These are phyloP conservation scores for Massariosphaeria phaeospora DNA, from an alignment of 495 filamentous ascomycete species.

Conservation along the genomic window DNA sequence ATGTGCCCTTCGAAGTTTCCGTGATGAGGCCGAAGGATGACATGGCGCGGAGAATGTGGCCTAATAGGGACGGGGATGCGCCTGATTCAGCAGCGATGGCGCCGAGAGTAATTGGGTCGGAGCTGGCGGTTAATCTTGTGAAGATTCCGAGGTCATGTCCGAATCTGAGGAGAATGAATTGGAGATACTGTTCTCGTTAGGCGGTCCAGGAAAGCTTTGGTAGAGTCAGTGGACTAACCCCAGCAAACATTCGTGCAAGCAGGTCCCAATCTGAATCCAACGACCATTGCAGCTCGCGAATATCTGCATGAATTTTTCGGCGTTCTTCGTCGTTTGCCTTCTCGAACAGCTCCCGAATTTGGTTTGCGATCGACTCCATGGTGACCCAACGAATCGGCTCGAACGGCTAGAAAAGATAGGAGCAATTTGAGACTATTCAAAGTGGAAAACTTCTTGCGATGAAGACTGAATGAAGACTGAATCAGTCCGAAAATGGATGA, in stretches of 20 bases:
- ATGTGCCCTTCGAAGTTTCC: neutral
- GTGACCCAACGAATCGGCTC: neutral
- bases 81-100: neutral
- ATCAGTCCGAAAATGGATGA: neutral
- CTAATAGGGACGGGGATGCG: slow-evolving; percentile 2
- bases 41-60: slow-evolving; percentile 11
- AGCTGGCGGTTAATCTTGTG: neutral
- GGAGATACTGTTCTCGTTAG: neutral
- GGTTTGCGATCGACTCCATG: slow-evolving; percentile 8
- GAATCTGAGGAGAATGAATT: slow-evolving; percentile 3
- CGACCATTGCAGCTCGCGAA: slow-evolving; percentile 7
- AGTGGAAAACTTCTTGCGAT: neutral
- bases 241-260: slow-evolving; percentile 1
- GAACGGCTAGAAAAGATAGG: too few species aligned
- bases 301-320: slow-evolving; percentile 1
- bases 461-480: neutral
- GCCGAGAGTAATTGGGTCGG: neutral
- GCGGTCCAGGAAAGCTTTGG: neutral
- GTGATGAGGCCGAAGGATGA: slow-evolving; percentile 10
- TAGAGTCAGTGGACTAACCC: neutral
- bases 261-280: slow-evolving; percentile 14
- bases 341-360: slow-evolving; percentile 7
- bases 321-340: slow-evolving; percentile 14
- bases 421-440: too few species aligned
- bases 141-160: slow-evolving; percentile 1